phyloP scores from a whole-genome alignment of 768 basidiomycete species.

The Tylopilus sp. region DNA sequence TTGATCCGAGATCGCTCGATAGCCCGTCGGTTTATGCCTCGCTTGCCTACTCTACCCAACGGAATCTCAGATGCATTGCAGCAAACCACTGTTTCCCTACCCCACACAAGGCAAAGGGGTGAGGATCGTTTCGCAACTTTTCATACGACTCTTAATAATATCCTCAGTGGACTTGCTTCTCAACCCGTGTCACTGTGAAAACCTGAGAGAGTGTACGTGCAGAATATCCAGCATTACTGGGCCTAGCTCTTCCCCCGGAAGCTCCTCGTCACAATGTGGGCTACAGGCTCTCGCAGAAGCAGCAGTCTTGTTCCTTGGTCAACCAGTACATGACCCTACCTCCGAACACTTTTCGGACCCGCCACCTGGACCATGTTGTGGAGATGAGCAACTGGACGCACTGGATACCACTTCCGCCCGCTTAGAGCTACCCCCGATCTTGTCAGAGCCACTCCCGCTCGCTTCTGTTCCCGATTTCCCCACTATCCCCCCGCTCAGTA shows the following conservation, averaged over 20 bases:
- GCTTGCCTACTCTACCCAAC: slow-evolving; percentile 69
- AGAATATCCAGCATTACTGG: slow-evolving; percentile 8
- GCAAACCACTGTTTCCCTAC: slow-evolving; percentile 25
- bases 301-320: slow-evolving; percentile 25
- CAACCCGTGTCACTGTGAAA: slow-evolving; percentile 62
- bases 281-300: slow-evolving; percentile 38
- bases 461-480: slow-evolving; percentile 43
- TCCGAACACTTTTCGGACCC: slow-evolving; percentile 4
- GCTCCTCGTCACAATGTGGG: slow-evolving; percentile 15
- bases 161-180: slow-evolving; percentile 54
- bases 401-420: slow-evolving; percentile 14
- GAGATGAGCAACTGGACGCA: not conserved
- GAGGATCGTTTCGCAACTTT: not conserved
- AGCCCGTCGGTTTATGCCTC: slow-evolving; percentile 70
- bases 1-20: slow-evolving; percentile 6
- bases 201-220: slow-evolving; percentile 55
- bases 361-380: slow-evolving; percentile 23
- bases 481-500: slow-evolving; percentile 58
- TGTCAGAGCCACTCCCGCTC: slow-evolving; percentile 21
- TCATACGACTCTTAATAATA: not conserved
- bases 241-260: slow-evolving; percentile 3
- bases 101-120: slow-evolving; percentile 54
- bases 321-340: slow-evolving; percentile 3
- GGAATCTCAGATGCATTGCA: slow-evolving; percentile 57
- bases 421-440: slow-evolving; percentile 50